Conservation (phyloP, 495 filamentous ascomycete species). For the Hypoxylon perforatum region DNA sequence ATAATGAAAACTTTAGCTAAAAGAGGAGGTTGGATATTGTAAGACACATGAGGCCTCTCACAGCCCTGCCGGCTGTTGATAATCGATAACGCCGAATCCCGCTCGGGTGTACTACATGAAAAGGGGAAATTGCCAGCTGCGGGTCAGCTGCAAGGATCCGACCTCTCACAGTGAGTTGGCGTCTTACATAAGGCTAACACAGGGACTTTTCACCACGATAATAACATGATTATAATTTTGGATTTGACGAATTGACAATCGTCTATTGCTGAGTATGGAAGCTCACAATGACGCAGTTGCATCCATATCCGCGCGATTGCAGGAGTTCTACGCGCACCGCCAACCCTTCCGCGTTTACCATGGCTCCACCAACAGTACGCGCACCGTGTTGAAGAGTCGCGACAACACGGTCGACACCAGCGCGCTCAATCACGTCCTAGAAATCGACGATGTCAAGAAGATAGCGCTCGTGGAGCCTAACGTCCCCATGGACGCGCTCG, state of each 20-base stretch:
- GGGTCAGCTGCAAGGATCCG: too few relatives aligned
- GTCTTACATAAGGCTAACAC: too few relatives aligned
- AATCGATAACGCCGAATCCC: too few relatives aligned
- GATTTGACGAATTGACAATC: constrained; percentile 2
- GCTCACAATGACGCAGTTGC: constrained; percentile 56
- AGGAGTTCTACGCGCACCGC: constrained; percentile 61
- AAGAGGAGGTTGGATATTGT: too few relatives aligned
- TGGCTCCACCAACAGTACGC: constrained; percentile 80
- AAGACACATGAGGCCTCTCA: too few relatives aligned
- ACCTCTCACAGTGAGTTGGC: too few relatives aligned
- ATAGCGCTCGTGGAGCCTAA: constrained; percentile 71
- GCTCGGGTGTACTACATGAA: too few relatives aligned
- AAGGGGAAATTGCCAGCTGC: too few relatives aligned
- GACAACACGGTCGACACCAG: constrained; percentile 66
- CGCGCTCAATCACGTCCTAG: constrained; percentile 63
- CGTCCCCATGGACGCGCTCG: constrained; percentile 70
- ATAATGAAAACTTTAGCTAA: too few relatives aligned
- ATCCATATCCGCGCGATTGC: constrained; percentile 56
- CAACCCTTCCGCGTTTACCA: constrained; percentile 76
- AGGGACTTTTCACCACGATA: too few relatives aligned
- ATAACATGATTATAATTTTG: too few relatives aligned
- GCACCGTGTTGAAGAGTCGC: constrained; percentile 51
- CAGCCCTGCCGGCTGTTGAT: too few relatives aligned
- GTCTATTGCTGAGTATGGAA: constrained; percentile 45
- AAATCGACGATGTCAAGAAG: constrained; percentile 56